Evolutionary conservation across 2,329 filamentous ascomycete genomes (phyloP).

Genomic region (Berkeleyomyces rouxiae): DNA sequence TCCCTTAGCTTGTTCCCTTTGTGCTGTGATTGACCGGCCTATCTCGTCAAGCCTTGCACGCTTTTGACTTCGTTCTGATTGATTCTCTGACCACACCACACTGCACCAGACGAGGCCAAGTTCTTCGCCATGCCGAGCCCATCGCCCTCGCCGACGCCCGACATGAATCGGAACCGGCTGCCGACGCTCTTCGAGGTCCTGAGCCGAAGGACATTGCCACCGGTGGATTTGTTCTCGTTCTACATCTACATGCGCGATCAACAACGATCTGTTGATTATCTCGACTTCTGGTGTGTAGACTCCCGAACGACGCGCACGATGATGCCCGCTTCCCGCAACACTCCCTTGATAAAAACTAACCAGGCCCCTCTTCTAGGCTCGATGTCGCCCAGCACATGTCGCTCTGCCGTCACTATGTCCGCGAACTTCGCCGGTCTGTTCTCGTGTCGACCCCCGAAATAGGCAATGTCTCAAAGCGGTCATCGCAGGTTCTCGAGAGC

Average conservation of each 20-base stretch:
- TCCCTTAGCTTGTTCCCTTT: not conserved
- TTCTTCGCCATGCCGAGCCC: conserved; percentile 15
- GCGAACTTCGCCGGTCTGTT: conserved; percentile 82
- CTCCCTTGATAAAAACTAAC: conserved; percentile 1
- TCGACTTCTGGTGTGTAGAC: conserved; percentile 78
- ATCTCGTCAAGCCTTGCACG: not conserved
- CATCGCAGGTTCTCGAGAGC: conserved; percentile 60
- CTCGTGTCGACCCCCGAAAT: conserved; percentile 84
- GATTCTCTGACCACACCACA: not conserved
- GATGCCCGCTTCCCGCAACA: not conserved
- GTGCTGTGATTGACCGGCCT: not conserved
- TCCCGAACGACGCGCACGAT: not conserved
- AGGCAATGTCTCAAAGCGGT: conserved; percentile 70
- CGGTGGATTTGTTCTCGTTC: conserved; percentile 94
- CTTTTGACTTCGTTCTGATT: not conserved
- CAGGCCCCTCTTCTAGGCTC: conserved; percentile 45
- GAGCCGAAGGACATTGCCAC: conserved; percentile 81
- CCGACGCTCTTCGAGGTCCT: conserved; percentile 93
- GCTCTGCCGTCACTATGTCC: conserved; percentile 89
- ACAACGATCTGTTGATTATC: conserved; percentile 90
- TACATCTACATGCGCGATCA: conserved; percentile 99
- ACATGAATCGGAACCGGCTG: conserved; percentile 59
- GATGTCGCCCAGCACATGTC: conserved; percentile 99
- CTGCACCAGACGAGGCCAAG: not conserved
- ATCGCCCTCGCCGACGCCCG: conserved; percentile 38